Percentiles rank a stretch among this genome's conserved stretches.
Evolutionary conservation across 805 yeast genomes (phyloP).

Genomic region (Schwanniomyces occidentalis): DNA sequence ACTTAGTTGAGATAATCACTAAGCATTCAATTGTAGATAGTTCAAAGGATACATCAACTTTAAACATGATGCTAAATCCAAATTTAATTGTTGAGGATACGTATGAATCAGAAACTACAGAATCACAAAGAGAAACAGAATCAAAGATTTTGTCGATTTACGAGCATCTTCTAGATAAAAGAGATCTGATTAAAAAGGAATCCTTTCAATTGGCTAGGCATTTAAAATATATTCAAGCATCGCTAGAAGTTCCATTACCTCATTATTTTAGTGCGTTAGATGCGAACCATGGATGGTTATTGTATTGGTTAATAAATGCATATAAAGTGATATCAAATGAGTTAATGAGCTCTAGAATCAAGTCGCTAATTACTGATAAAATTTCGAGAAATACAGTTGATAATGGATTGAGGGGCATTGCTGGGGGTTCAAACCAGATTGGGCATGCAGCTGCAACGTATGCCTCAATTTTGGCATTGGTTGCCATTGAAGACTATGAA

Average conservation of each 20-base stretch:
- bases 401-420: constrained; percentile 58
- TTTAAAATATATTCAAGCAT: constrained; percentile 39
- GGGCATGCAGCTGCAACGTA: constrained; percentile 86
- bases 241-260: constrained; percentile 49
- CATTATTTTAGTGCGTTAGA: constrained; percentile 57
- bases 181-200: constrained; percentile 9
- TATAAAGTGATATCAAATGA: constrained; percentile 16
- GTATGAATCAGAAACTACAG: constrained; percentile 36
- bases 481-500: constrained; percentile 45
- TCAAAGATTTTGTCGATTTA: constrained; percentile 28
- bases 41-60: constrained; percentile 7
- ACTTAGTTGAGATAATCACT: constrained; percentile 9
- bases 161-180: constrained; percentile 17
- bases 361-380: constrained; percentile 24
- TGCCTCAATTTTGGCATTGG: constrained; percentile 69
- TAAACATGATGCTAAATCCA: constrained; percentile 12
- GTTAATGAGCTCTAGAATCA: constrained; percentile 27
- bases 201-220: constrained; percentile 37
- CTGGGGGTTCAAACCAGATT: constrained; percentile 81
- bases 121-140: constrained; percentile 36
- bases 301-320: constrained; percentile 77
- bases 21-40: constrained; percentile 2
- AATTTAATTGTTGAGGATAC: constrained; percentile 20
- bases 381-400: constrained; percentile 25
- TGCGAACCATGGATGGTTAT: constrained; percentile 90